These are phyloP conservation scores for Lactifluus hygrophoroides DNA, from an alignment of 768 basidiomycete species.

Conservation along the genomic window DNA sequence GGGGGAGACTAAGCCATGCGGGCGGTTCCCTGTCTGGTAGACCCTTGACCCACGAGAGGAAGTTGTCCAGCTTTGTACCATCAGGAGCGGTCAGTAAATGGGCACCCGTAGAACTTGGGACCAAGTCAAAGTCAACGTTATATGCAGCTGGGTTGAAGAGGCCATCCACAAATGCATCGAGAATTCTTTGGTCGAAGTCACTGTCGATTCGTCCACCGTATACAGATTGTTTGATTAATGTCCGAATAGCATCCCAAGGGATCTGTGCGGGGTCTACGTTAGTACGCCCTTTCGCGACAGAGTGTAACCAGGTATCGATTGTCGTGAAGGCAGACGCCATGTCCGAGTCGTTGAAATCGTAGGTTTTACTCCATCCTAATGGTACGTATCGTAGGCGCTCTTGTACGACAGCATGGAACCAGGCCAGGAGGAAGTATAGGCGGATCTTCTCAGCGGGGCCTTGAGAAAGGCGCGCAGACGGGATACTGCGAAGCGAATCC, in stretches of 20 bases:
- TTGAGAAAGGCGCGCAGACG: constrained; percentile 60
- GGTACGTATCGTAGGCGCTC: constrained; percentile 95
- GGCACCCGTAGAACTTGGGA: constrained; percentile 50
- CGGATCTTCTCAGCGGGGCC: constrained; percentile 92
- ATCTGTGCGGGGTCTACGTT: constrained; percentile 89
- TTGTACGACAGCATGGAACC: constrained; percentile 98
- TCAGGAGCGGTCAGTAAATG: constrained; percentile 70
- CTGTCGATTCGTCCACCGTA: constrained; percentile 94
- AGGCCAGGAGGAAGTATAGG: constrained; percentile 91
- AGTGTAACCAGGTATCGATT: constrained; percentile 83
- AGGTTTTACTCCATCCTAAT: constrained; percentile 91
- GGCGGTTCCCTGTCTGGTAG: constrained; percentile 92
- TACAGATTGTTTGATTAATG: constrained; percentile 90
- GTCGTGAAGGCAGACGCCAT: constrained; percentile 87
- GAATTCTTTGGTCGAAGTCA: constrained; percentile 87
- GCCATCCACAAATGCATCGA: constrained; percentile 88
- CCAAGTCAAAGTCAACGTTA: constrained; percentile 88
- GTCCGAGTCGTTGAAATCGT: constrained; percentile 99
- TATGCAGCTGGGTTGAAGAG: constrained; percentile 86
- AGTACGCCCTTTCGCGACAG: constrained; percentile 75
- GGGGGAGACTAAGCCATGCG: constrained; percentile 88
- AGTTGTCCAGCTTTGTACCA: constrained; percentile 87
- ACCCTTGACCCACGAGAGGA: constrained; percentile 80
- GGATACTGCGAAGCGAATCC: constrained; percentile 74
- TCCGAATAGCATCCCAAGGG: constrained; percentile 93